These are phyloP conservation scores for Aspergillus olivimuriae DNA, from an alignment of 495 filamentous ascomycete genomes.

Conservation along the genomic window DNA sequence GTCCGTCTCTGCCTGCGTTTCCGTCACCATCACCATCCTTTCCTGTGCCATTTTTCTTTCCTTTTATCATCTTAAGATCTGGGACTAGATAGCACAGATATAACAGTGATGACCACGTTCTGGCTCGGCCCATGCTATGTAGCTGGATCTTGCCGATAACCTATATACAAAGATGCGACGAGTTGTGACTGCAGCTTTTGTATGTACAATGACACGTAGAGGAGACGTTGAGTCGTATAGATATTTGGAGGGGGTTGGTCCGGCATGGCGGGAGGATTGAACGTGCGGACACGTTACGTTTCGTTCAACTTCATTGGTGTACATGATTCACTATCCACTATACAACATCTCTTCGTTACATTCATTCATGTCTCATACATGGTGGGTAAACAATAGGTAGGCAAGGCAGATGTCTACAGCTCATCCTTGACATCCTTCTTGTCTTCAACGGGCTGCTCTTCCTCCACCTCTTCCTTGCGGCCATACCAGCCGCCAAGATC, in stretches of 20 bases:
- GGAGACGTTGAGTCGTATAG: no score
- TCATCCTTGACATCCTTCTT: constrained; percentile 29
- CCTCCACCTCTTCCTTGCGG: constrained; percentile 19
- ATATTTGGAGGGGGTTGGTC: no score
- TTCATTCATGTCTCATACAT: background rate
- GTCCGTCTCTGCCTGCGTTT: no score
- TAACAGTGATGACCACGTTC: constrained; percentile 17
- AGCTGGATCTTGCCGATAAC: background rate
- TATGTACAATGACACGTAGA: background rate
- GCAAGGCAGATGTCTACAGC: no score
- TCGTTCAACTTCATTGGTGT: no score
- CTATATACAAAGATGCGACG: background rate
- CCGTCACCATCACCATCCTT: constrained; percentile 4
- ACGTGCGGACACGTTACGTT: no score
- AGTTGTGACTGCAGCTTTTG: background rate
- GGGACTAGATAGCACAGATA: constrained; percentile 22
- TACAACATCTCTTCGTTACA: no score
- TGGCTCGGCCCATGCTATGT: background rate
- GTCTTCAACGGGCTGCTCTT: constrained; percentile 17
- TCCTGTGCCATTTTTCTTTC: constrained; percentile 1
- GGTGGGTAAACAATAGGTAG: constrained; percentile 13
- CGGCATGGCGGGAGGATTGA: no score
- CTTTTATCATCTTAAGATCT: constrained; percentile 12
- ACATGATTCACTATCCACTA: no score
- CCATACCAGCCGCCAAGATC: constrained; percentile 43